These are phyloP conservation scores for Solanum virginianum DNA, from an alignment of 257 asterid species.

Conservation along the genomic window DNA sequence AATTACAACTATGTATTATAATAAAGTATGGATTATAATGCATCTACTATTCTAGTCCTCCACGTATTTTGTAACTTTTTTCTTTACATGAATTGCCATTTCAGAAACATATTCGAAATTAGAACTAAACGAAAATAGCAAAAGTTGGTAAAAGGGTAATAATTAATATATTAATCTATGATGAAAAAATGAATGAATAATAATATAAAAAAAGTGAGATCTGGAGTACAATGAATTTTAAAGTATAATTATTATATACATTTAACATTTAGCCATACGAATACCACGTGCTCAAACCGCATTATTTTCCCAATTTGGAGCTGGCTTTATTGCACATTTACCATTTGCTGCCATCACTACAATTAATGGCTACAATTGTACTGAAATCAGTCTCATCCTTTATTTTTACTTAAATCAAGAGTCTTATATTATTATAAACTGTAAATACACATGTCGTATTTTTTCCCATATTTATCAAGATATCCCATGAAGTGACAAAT, in stretches of 20 bases:
- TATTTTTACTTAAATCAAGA: too few species aligned
- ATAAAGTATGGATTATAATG: too few species aligned
- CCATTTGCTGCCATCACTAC: background rate
- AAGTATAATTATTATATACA: too few species aligned
- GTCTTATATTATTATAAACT: too few species aligned
- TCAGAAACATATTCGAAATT: background rate
- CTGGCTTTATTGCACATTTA: background rate
- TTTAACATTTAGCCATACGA: background rate
- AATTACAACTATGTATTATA: too few species aligned
- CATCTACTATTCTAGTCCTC: background rate
- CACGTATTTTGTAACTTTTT: background rate
- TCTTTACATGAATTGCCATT: background rate
- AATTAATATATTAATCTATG: background rate
- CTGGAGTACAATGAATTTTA: background rate
- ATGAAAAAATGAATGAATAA: background rate
- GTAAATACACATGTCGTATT: too few species aligned
- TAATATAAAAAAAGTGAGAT: background rate
- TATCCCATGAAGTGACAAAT: background rate
- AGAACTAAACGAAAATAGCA: background rate
- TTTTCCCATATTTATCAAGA: too few species aligned
- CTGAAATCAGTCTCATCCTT: too few species aligned
- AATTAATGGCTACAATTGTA: background rate
- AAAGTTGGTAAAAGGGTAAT: background rate
- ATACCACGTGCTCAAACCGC: conserved; percentile 6
- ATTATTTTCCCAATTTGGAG: background rate